These are phyloP conservation scores for Trematosphaeria pertusa DNA, from an alignment of 2,329 filamentous ascomycete genomes.

Conservation along the genomic window DNA sequence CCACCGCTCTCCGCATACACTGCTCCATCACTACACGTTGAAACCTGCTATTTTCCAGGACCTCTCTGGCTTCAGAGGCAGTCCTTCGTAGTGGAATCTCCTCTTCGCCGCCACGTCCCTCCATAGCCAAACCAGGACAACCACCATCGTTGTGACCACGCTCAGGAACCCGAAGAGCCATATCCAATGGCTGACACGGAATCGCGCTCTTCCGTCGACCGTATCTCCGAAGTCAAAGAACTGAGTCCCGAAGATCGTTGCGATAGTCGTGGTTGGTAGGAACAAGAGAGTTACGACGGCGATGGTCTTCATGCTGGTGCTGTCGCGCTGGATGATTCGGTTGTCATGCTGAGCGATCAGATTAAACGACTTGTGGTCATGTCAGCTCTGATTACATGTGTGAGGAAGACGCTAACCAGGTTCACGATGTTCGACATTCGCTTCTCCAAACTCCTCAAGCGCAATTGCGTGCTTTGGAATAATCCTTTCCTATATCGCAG, in stretches of 20 bases:
- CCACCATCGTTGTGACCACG: neutral
- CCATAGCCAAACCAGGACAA: neutral
- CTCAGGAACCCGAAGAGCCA: neutral
- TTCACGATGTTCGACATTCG: slow-evolving; percentile 49
- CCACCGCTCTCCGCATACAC: too few relatives aligned
- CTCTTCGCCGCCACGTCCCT: neutral
- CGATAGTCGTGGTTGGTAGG: slow-evolving; percentile 49
- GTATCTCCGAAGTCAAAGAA: slow-evolving; percentile 12
- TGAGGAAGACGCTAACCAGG: too few relatives aligned
- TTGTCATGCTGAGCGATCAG: slow-evolving; percentile 50
- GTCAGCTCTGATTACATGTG: too few relatives aligned
- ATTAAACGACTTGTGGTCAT: slow-evolving; percentile 48
- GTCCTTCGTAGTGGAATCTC: neutral
- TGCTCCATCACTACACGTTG: too few relatives aligned
- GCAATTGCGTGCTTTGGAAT: slow-evolving; percentile 39
- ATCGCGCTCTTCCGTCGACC: neutral
- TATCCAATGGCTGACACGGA: neutral
- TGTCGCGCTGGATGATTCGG: slow-evolving; percentile 46
- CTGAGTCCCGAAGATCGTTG: slow-evolving; percentile 38
- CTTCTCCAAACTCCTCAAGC: slow-evolving; percentile 43
- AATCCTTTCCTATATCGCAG: neutral
- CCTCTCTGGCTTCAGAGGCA: neutral
- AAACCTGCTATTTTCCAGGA: neutral
- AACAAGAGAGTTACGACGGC: slow-evolving; percentile 54
- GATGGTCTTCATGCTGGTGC: slow-evolving; percentile 55